Conservation (phyloP, 441 rosid genomes). For the Hura crepitans region DNA sequence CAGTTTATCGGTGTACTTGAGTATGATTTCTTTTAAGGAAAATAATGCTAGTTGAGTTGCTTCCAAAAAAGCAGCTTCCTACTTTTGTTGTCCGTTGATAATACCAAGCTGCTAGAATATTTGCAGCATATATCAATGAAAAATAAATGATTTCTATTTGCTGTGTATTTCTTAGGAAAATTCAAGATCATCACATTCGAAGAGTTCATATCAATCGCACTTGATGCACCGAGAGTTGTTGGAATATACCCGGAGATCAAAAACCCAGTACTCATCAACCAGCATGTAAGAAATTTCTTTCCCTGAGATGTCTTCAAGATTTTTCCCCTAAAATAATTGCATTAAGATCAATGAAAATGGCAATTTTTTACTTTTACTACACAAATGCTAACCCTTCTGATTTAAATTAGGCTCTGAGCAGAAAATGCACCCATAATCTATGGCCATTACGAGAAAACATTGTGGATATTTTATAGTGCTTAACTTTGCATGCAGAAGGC, state of each 20-base stretch:
- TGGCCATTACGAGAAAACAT: background rate
- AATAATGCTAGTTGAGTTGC: background rate
- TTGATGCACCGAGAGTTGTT: slow-evolving; percentile 79
- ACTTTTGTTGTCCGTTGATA: background rate
- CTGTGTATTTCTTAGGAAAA: slow-evolving; percentile 49
- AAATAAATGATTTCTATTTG: slow-evolving; percentile 2
- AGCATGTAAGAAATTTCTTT: slow-evolving; percentile 49
- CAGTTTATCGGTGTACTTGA: background rate
- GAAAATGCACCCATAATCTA: background rate
- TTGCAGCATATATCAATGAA: background rate
- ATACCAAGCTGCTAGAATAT: no score
- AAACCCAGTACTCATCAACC: slow-evolving; percentile 76
- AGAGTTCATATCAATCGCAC: slow-evolving; percentile 81
- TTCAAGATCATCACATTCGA: slow-evolving; percentile 78
- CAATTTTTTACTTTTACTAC: background rate
- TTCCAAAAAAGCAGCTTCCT: background rate
- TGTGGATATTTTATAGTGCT: background rate
- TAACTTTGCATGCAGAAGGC: background rate
- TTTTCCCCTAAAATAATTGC: background rate
- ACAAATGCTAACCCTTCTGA: background rate
- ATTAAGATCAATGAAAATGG: slow-evolving; percentile 9
- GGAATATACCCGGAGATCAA: slow-evolving; percentile 98
- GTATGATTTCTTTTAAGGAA: background rate
- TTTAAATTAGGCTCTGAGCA: background rate
- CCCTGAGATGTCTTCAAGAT: background rate